Conservation (phyloP, 306 rosid genomes). For the Mimosa bimucronata region DNA sequence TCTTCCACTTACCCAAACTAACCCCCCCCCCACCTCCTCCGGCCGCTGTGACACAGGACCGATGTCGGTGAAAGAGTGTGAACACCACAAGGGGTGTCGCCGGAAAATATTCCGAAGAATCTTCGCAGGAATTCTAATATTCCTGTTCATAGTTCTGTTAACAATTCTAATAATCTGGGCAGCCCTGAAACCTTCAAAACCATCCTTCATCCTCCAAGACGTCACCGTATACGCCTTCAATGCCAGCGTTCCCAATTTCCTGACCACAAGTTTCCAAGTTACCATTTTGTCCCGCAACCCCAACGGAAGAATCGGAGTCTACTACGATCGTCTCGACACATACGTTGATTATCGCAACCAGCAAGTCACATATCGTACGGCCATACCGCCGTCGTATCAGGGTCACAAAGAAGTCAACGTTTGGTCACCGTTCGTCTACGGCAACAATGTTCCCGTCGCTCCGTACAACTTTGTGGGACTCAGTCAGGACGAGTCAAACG, state of each 20-base stretch:
- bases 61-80: constrained; percentile 69
- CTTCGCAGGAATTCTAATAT: constrained; percentile 49
- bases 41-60: background rate
- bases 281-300: constrained; percentile 84
- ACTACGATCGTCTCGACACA: constrained; percentile 80
- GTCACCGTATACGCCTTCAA: constrained; percentile 90
- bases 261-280: constrained; percentile 76
- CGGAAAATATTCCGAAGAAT: background rate
- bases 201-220: constrained; percentile 80
- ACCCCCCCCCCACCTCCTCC: background rate
- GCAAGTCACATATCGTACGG: constrained; percentile 71
- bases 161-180: constrained; percentile 77
- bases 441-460: constrained; percentile 71
- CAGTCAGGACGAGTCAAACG: constrained; percentile 53
- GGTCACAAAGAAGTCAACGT: constrained; percentile 78
- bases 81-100: constrained; percentile 48
- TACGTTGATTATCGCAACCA: constrained; percentile 68
- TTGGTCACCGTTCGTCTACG: constrained; percentile 92
- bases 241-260: constrained; percentile 62
- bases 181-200: constrained; percentile 70
- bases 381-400: constrained; percentile 75
- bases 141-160: constrained; percentile 60
- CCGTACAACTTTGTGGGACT: constrained; percentile 60
- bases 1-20: background rate
- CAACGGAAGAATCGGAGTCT: constrained; percentile 76